phyloP scores from a whole-genome alignment of 257 asterid genomes.

The Solanum corneliomulleri region DNA sequence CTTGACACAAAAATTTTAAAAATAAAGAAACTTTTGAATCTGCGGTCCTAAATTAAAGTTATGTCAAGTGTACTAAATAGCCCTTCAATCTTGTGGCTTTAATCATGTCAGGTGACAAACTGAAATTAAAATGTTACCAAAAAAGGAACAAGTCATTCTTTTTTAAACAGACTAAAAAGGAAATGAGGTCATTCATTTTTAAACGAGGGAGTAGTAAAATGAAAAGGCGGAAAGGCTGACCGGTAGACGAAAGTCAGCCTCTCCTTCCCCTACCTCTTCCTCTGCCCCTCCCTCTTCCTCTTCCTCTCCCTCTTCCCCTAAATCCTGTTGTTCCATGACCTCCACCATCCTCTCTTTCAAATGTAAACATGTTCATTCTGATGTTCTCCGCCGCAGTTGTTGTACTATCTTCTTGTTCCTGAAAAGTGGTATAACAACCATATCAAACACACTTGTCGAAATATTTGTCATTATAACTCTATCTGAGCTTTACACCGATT shows the following conservation, averaged over 20 bases:
- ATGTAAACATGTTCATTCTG: conserved; percentile 69
- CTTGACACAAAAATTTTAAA: no score
- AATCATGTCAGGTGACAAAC: no score
- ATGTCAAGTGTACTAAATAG: no score
- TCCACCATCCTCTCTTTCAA: conserved; percentile 40
- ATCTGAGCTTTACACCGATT: not conserved
- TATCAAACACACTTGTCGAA: not conserved
- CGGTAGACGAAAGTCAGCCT: conserved; percentile 1
- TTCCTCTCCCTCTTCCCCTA: conserved; percentile 59
- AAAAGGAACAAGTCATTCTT: no score
- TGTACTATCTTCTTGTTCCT: conserved; percentile 39
- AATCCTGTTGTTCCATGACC: conserved; percentile 27
- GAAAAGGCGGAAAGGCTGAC: not conserved
- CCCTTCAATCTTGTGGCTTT: no score
- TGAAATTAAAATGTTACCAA: no score
- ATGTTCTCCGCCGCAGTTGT: conserved; percentile 42
- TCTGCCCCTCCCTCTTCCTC: conserved; percentile 41
- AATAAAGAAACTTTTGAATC: no score
- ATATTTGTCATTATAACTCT: not conserved
- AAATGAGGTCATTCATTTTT: no score
- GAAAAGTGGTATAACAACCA: conserved; percentile 3
- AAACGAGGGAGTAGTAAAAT: not conserved
- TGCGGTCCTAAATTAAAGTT: no score
- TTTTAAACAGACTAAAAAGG: no score
- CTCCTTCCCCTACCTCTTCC: conserved; percentile 34